Percentiles rank a stretch among this genome's conserved stretches.
Conservation (phyloP, 164 flowering plant species). For the Liquidambar formosana region DNA sequence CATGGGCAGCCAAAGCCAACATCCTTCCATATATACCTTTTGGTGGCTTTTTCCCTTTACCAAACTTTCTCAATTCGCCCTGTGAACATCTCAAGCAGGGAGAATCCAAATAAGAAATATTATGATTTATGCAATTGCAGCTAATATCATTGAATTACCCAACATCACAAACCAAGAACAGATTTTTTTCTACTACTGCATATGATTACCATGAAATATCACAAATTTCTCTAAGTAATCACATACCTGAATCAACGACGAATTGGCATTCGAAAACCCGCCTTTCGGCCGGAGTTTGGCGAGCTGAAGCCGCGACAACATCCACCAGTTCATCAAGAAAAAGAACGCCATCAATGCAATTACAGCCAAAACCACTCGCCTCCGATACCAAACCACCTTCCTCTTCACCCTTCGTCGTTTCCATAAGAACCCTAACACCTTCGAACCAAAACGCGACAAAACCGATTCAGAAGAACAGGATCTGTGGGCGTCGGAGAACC, state of each 20-base stretch:
- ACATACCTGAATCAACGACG: conserved; percentile 48
- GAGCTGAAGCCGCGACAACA: conserved; percentile 63
- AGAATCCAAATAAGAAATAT: neutral
- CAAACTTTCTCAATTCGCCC: conserved; percentile 56
- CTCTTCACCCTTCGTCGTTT: conserved; percentile 15
- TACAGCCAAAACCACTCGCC: conserved; percentile 29
- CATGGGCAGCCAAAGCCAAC: conserved; percentile 95
- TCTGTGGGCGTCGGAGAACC: conserved; percentile 12
- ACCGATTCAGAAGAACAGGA: neutral
- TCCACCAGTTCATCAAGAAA: conserved; percentile 67
- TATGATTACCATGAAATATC: neutral
- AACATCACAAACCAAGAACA: neutral
- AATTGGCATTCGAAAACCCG: conserved; percentile 24
- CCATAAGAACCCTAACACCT: neutral
- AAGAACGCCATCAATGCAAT: conserved; percentile 46
- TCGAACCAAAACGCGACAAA: conserved; percentile 3
- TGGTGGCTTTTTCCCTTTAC: conserved; percentile 51
- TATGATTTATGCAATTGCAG: no score
- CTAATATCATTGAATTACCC: neutral
- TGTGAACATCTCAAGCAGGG: conserved; percentile 25
- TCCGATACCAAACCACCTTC: conserved; percentile 41
- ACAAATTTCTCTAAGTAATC: neutral
- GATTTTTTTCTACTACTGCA: neutral
- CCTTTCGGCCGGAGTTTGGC: conserved; percentile 14
- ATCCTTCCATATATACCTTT: conserved; percentile 62